A percentile compares a stretch with the other conserved stretches of the same genome.
These are phyloP conservation scores for Cardamine resedifolia DNA, from an alignment of 345 rosid genomes.

Conservation along the genomic window DNA sequence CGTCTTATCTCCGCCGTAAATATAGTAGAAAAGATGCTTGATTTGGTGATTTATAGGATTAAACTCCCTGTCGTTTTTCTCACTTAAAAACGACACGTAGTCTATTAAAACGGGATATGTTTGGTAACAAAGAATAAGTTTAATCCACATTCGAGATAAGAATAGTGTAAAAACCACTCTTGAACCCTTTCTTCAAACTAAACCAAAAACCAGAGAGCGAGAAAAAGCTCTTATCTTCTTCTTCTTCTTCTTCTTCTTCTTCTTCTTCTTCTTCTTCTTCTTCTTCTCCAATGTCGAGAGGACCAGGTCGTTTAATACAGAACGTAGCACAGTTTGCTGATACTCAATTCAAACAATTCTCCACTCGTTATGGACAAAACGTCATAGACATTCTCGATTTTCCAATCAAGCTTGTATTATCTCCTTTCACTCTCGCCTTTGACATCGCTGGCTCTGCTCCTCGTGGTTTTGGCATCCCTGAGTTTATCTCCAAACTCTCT, in stretches of 20 bases:
- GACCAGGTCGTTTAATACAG: slow-evolving; percentile 55
- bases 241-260: too few species aligned
- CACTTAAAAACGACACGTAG: slow-evolving; percentile 4
- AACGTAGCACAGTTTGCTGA: slow-evolving; percentile 59
- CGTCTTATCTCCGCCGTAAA: not conserved
- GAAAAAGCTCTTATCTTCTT: slow-evolving; percentile 23
- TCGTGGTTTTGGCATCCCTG: slow-evolving; percentile 87
- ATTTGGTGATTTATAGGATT: not conserved
- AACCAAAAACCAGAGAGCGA: slow-evolving; percentile 8
- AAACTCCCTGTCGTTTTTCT: not conserved
- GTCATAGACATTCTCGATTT: slow-evolving; percentile 64
- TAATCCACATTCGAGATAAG: slow-evolving; percentile 16
- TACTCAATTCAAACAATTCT: slow-evolving; percentile 54
- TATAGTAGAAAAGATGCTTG: not conserved
- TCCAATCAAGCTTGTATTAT: slow-evolving; percentile 71
- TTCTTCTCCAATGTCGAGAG: slow-evolving; percentile 53
- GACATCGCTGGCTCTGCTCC: slow-evolving; percentile 92
- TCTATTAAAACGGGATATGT: not conserved
- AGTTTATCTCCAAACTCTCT: slow-evolving; percentile 74
- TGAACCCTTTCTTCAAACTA: slow-evolving; percentile 24
- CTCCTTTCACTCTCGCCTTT: slow-evolving; percentile 87
- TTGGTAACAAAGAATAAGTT: not conserved
- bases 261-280: too few species aligned
- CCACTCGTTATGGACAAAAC: slow-evolving; percentile 65
- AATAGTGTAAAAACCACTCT: not conserved